Base-by-base conservation (phyloP, 352 stramenopile genomes). In the Globisporangium sylvaticum region DNA sequence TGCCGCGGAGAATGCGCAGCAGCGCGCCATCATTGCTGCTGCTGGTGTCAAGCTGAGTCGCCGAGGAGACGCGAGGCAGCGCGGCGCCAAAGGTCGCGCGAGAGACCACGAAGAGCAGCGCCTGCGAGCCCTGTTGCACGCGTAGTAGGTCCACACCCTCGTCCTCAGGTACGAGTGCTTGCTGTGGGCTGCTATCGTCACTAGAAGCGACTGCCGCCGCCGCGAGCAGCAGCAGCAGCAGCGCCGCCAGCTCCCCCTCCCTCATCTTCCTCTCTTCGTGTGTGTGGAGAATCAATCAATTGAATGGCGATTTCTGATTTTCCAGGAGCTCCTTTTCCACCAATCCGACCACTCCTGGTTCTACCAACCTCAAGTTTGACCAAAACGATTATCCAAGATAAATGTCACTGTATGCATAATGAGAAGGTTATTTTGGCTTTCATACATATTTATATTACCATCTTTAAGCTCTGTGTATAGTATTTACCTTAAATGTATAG, bases 81-180 rank as follows among this genome's bases (percentile, higher is more conserved):
- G 61, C 32, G 9, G 66, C 55, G 22, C 73, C 71, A 59, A 83
- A 80, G n/a, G 73, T 46, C 46, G 73, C 73, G 5, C 60, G 24
- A 24, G 56, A 56, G 48, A 77, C 73, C 27, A 65, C 68, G 62
- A 83, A 76, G 42, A 78, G 73, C 65, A 73, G 72, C 24, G 52
- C 4, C 18, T 42, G 4, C 62, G 10, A 3, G 65, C 18, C 32
- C 5, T n/a, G 62, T 2, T 65, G 66, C 37, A 83, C 68, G 25
- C 72, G 71, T 22, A 83, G 66, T 39, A 83, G 27, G 31, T 79
- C 74, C 0, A 62, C 54, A 14, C 39, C 8, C 7, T 24, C 59
- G 42, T 18, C 42, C 1, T 15, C 32, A 12, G 34, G 20, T 1
- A 20, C 18, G 32, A 50, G 32, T 1, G 60, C 14, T 29, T 5